Base-by-base conservation (phyloP, 2,329 filamentous ascomycete genomes). In the Remersonia thermophila region DNA sequence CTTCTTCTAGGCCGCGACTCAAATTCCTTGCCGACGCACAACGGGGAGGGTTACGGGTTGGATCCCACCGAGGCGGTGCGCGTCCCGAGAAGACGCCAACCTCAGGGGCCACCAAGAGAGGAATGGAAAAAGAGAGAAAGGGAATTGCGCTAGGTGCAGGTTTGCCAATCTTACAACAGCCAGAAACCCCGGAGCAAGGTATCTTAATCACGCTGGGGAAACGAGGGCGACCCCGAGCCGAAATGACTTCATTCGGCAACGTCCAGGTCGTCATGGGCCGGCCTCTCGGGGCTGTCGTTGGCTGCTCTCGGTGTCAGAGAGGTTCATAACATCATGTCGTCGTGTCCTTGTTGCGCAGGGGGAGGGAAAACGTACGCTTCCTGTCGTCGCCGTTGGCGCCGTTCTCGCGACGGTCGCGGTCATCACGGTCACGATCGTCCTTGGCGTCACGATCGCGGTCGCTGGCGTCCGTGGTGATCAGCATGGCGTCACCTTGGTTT, bases 211-310 rank as follows among this genome's bases (percentile, higher is more conserved):
- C n/a, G n/a, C n/a, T 12, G 25, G 34, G 20, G 10, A 38, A 33
- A 35, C 14, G 32, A 27, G 27, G 15, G 27, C 14, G 7, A n/a
- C 15, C 33, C 17, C 13, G n/a, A 30, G 26, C 5, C 23, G 27
- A 32, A 28, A 28, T 11, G 12, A 14, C 35, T 30, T 42, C 66
- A 79, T 65, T 96, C 91, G 53, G 87, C 89, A 55, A 91, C 87
- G 60, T 98, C 91, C 56, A 96, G 74, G 56, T 98, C 91, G 59
- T 98, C 91, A 55, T 94, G 85, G 51, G 77, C 80, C 45, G 83
- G 79, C 45, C 83, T 78, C 43, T 83, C 76, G 48, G 84, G 81
- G 51, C 83, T 84, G 49, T 93, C 85, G 52, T 80, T 65, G 55
- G 73, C 67, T 68, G 42, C 37, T 51, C 37, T 50, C 47, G 34